phyloP scores from a whole-genome alignment of 2,329 filamentous ascomycete species.

The Rosellinia necatrix region DNA sequence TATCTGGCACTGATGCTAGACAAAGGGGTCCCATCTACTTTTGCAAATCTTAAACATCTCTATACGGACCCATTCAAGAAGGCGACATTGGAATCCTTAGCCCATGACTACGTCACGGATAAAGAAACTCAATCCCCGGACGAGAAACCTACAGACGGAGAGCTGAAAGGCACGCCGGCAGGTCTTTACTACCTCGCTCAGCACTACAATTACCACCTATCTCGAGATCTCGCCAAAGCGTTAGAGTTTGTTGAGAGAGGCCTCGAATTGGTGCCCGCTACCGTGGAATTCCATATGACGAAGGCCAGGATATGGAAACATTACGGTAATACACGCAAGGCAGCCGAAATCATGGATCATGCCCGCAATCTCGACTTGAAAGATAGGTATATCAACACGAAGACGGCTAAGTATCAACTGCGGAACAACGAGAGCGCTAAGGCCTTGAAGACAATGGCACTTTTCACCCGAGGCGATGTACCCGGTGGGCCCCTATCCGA shows the following conservation, averaged over 20 bases:
- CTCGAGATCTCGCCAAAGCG: slow-evolving; percentile 82
- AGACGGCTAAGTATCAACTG: slow-evolving; percentile 94
- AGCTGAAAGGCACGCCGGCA: slow-evolving; percentile 71
- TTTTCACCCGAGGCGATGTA: slow-evolving; percentile 92
- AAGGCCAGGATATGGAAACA: slow-evolving; percentile 96
- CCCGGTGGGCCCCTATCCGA: slow-evolving; percentile 86
- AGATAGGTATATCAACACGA: slow-evolving; percentile 98
- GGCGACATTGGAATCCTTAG: slow-evolving; percentile 73
- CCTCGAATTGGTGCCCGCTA: slow-evolving; percentile 76
- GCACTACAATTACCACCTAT: slow-evolving; percentile 92
- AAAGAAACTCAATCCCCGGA: slow-evolving; percentile 46
- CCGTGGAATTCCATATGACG: slow-evolving; percentile 92
- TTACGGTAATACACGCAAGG: slow-evolving; percentile 75
- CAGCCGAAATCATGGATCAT: slow-evolving; percentile 84
- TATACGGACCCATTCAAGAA: slow-evolving; percentile 81
- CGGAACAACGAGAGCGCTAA: slow-evolving; percentile 89
- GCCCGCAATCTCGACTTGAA: slow-evolving; percentile 84
- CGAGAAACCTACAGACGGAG: slow-evolving; percentile 51
- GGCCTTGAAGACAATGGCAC: slow-evolving; percentile 84
- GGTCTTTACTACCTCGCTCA: slow-evolving; percentile 93
- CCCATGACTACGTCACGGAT: slow-evolving; percentile 75
- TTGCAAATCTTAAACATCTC: slow-evolving; percentile 93
- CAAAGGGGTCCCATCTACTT: slow-evolving; percentile 93
- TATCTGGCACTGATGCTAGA: slow-evolving; percentile 86
- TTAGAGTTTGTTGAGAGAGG: slow-evolving; percentile 82